These are phyloP conservation scores for Termitomyces sp. DNA, from an alignment of 768 basidiomycete species.

Conservation along the genomic window DNA sequence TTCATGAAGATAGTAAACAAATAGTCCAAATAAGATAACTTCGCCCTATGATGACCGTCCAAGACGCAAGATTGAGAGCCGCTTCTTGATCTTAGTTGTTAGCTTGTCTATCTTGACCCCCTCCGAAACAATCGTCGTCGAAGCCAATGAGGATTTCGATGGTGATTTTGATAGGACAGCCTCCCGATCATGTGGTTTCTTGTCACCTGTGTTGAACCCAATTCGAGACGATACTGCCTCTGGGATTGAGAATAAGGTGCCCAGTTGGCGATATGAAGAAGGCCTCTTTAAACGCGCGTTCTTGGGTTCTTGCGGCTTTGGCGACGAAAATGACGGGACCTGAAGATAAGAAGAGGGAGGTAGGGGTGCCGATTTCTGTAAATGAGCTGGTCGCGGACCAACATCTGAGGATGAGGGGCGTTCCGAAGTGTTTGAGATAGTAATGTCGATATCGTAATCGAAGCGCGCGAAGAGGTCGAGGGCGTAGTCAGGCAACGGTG, in stretches of 20 bases:
- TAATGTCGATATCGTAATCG: slow-evolving; percentile 6
- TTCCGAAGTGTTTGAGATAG: not conserved
- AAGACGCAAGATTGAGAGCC: slow-evolving; percentile 11
- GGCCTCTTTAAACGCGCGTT: not conserved
- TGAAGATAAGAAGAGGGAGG: slow-evolving; percentile 8
- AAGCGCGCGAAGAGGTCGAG: slow-evolving; percentile 18
- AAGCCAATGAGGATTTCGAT: slow-evolving; percentile 1
- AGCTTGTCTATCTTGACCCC: slow-evolving; percentile 3
- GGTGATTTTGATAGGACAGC: not conserved
- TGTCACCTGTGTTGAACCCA: slow-evolving; percentile 3
- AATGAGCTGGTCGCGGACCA: not conserved
- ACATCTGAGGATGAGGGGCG: not conserved
- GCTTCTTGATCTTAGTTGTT: slow-evolving; percentile 15
- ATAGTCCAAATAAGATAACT: not conserved
- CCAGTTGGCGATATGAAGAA: slow-evolving; percentile 3
- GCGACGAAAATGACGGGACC: slow-evolving; percentile 5
- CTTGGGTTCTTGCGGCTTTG: not conserved
- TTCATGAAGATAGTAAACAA: not conserved
- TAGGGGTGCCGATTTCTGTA: not conserved
- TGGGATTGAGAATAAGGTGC: slow-evolving; percentile 9
- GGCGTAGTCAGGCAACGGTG: slow-evolving; percentile 18
- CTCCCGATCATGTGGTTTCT: not conserved
- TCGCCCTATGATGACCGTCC: slow-evolving; percentile 3
- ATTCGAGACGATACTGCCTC: slow-evolving; percentile 14
- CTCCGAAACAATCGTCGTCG: slow-evolving; percentile 5